Evolutionary conservation across 495 filamentous ascomycete species (phyloP).

Genomic region (Xylaria venustula): DNA sequence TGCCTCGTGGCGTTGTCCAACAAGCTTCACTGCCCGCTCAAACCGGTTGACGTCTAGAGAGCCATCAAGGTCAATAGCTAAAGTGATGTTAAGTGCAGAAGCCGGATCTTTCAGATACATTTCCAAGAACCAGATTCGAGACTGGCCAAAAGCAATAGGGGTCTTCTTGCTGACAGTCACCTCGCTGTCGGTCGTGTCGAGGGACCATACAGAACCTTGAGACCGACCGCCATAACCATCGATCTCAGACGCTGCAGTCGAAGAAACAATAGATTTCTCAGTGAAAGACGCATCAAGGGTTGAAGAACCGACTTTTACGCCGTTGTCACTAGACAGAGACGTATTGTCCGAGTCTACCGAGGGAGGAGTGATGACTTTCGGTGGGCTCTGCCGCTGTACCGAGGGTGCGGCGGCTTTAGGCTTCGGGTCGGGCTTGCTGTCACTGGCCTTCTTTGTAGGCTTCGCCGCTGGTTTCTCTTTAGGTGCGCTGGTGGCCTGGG

Average conservation of each 20-base stretch:
- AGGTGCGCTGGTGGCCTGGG: not conserved
- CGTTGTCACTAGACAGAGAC: no score
- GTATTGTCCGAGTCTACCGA: no score
- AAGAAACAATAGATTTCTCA: no score
- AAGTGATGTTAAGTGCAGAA: constrained; percentile 33
- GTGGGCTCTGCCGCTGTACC: not conserved
- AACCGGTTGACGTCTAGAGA: constrained; percentile 18
- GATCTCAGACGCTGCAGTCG: not conserved
- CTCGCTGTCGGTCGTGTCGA: not conserved
- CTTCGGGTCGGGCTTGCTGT: not conserved
- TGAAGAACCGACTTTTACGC: no score
- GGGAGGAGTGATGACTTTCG: no score
- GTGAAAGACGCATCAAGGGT: no score
- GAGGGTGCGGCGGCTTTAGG: not conserved
- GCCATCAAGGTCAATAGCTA: constrained; percentile 26
- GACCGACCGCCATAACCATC: not conserved
- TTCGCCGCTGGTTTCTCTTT: no score
- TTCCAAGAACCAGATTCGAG: constrained; percentile 47
- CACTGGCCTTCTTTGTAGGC: not conserved
- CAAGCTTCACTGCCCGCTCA: constrained; percentile 22
- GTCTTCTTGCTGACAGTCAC: not conserved
- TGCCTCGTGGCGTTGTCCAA: constrained; percentile 38
- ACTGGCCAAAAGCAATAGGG: constrained; percentile 36
- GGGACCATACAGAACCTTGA: not conserved
- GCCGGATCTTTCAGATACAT: constrained; percentile 34